Evolutionary conservation across 495 filamentous ascomycete genomes (phyloP).

Genomic region (Glutinoglossum americanum): DNA sequence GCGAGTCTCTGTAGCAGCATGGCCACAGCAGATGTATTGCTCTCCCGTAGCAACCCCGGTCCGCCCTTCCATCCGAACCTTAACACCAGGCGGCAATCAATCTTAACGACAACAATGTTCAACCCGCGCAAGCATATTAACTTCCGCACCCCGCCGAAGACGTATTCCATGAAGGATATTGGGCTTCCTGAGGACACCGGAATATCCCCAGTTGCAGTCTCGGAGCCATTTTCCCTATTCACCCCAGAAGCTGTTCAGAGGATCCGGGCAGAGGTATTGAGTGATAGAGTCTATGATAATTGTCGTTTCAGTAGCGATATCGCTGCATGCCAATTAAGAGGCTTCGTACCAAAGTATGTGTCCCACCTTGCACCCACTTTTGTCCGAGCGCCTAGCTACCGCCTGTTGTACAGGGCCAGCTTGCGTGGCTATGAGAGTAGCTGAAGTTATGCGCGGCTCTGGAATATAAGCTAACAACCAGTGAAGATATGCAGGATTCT

Average conservation of each 20-base stretch:
- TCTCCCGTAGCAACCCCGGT: background rate
- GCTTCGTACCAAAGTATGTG: conserved; percentile 44
- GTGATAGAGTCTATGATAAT: conserved; percentile 38
- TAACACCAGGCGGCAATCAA: background rate
- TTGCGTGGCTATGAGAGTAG: background rate
- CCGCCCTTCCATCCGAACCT: background rate
- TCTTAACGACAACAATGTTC: conserved; percentile 13
- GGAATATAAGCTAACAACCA: background rate
- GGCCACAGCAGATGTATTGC: background rate
- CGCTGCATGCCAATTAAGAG: conserved; percentile 42
- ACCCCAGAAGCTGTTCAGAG: conserved; percentile 38
- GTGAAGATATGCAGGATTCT: conserved; percentile 37
- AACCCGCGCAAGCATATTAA: conserved; percentile 32
- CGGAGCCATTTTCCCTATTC: conserved; percentile 55
- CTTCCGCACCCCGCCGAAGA: conserved; percentile 27
- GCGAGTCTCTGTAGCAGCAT: background rate
- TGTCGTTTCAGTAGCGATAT: conserved; percentile 42
- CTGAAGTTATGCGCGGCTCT: background rate
- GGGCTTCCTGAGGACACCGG: conserved; percentile 29
- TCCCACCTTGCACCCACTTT: no score
- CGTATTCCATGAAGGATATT: conserved; percentile 28
- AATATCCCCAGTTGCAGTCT: conserved; percentile 44
- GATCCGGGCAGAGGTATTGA: conserved; percentile 46
- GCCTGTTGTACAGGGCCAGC: conserved; percentile 6
- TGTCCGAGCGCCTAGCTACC: background rate